A percentile compares a stretch with the other conserved stretches of the same genome.
Conservation (phyloP, 352 stramenopile genomes). For the Pythium monospermum region DNA sequence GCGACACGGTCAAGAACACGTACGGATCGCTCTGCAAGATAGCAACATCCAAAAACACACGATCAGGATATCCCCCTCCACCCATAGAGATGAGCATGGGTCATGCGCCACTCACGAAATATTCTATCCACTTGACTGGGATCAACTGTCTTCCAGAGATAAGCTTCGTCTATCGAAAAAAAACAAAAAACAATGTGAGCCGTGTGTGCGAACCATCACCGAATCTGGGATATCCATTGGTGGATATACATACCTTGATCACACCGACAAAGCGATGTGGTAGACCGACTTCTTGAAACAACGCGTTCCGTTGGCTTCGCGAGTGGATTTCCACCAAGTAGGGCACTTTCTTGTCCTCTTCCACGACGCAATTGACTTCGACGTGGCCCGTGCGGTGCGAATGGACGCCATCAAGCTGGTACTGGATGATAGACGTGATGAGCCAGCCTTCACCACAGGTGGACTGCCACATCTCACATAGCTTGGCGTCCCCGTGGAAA, state of each 20-base stretch:
- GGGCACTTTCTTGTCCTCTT: slow-evolving; percentile 42
- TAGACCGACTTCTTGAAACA: slow-evolving; percentile 72
- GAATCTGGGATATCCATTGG: neutral
- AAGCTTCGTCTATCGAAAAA: slow-evolving; percentile 52
- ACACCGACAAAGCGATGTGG: slow-evolving; percentile 72
- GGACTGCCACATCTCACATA: slow-evolving; percentile 68
- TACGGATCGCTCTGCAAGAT: slow-evolving; percentile 71
- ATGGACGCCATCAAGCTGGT: slow-evolving; percentile 64
- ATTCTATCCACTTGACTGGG: slow-evolving; percentile 56
- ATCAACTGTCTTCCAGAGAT: slow-evolving; percentile 70
- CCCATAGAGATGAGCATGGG: no score
- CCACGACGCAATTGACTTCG: slow-evolving; percentile 18
- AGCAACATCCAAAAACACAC: no score
- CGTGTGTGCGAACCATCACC: no score
- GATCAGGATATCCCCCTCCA: no score
- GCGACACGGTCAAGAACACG: slow-evolving; percentile 62
- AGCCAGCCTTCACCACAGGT: slow-evolving; percentile 73
- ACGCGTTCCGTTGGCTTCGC: slow-evolving; percentile 66
- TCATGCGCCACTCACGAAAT: slow-evolving; percentile 32
- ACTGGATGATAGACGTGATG: slow-evolving; percentile 78
- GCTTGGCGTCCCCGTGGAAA: slow-evolving; percentile 43
- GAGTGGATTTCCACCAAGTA: slow-evolving; percentile 64
- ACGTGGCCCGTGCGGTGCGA: slow-evolving; percentile 32
- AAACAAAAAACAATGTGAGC: no score
- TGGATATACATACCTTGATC: slow-evolving; percentile 33